phyloP scores from a whole-genome alignment of 345 rosid species.

The Passiflora organensis region DNA sequence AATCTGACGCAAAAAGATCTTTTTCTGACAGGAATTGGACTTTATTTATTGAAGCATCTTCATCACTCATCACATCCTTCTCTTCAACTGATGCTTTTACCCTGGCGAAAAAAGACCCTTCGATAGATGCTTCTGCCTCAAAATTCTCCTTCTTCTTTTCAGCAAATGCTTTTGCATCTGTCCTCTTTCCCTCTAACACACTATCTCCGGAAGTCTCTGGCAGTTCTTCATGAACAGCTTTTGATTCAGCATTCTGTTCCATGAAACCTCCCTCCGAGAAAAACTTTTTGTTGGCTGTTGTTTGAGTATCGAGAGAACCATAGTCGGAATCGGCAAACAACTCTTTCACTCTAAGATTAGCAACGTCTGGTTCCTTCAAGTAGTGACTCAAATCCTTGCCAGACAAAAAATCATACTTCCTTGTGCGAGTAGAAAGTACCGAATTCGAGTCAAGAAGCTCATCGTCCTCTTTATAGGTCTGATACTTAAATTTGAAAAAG shows the following conservation, averaged over 20 bases:
- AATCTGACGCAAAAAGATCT: conserved; percentile 34
- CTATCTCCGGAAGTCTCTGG: conserved; percentile 14
- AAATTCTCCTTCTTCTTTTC: conserved; percentile 1
- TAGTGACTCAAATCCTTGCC: conserved; percentile 34
- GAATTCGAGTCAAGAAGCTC: conserved; percentile 16
- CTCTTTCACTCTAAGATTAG: conserved; percentile 37
- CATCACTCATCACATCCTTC: conserved; percentile 11
- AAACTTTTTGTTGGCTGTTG: conserved; percentile 7
- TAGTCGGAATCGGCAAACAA: conserved; percentile 17
- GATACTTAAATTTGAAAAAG: conserved; percentile 68
- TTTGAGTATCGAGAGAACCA: conserved; percentile 1
- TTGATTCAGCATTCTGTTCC: conserved; percentile 8
- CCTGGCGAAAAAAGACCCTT: conserved; percentile 7
- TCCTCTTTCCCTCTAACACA: conserved; percentile 2
- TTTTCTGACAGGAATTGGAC: conserved; percentile 36
- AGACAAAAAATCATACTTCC: conserved; percentile 34
- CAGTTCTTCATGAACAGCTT: conserved; percentile 16
- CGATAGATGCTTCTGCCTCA: conserved; percentile 6
- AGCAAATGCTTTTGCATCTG: conserved; percentile 4
- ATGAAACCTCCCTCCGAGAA: conserved; percentile 4
- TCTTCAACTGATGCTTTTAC: conserved; percentile 7
- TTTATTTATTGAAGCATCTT: conserved; percentile 15
- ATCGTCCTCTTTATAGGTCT: conserved; percentile 24
- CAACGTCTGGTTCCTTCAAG: conserved; percentile 38
- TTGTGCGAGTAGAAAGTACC: too few species aligned